Evolutionary conservation across 257 asterid species (phyloP).

Genomic region (Penstemon davidsonii): DNA sequence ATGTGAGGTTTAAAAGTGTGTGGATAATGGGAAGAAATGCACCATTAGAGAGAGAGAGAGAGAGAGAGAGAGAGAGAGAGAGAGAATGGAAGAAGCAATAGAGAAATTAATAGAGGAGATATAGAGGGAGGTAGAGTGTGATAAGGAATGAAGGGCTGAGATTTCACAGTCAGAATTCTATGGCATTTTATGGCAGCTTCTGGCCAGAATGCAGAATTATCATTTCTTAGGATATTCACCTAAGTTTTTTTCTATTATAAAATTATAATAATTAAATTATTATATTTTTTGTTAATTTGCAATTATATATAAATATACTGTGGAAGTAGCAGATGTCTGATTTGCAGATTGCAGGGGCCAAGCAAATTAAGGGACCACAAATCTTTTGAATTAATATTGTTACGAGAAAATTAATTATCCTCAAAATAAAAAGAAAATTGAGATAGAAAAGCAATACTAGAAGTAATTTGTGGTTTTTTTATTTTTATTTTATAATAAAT

Average conservation of each 20-base stretch:
- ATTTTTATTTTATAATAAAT: too few relatives aligned
- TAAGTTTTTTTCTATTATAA: not conserved
- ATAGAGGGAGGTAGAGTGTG: constrained; percentile 46
- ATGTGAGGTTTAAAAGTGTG: constrained; percentile 31
- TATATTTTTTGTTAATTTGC: not conserved
- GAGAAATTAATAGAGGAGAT: constrained; percentile 14
- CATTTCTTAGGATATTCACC: constrained; percentile 18
- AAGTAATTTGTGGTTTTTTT: too few relatives aligned
- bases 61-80: constrained; percentile 24
- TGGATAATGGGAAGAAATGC: constrained; percentile 35
- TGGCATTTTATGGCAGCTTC: constrained; percentile 68
- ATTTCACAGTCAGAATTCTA: constrained; percentile 69
- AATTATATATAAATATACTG: not conserved
- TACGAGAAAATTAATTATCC: constrained; percentile 26
- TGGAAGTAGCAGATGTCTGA: constrained; percentile 23
- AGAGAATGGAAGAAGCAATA: constrained; percentile 13
- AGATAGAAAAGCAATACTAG: too few relatives aligned
- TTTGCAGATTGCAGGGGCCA: constrained; percentile 36
- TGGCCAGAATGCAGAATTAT: constrained; percentile 30
- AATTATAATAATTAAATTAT: not conserved
- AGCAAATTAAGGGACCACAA: constrained; percentile 40
- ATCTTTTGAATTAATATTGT: constrained; percentile 20
- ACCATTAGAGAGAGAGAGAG: constrained; percentile 32
- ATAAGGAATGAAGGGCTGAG: constrained; percentile 98
- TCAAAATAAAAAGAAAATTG: not conserved